A percentile compares a stretch with the other conserved stretches of the same genome.
phyloP scores from a whole-genome alignment of 768 basidiomycete genomes.

The Tylopilus sp. region DNA sequence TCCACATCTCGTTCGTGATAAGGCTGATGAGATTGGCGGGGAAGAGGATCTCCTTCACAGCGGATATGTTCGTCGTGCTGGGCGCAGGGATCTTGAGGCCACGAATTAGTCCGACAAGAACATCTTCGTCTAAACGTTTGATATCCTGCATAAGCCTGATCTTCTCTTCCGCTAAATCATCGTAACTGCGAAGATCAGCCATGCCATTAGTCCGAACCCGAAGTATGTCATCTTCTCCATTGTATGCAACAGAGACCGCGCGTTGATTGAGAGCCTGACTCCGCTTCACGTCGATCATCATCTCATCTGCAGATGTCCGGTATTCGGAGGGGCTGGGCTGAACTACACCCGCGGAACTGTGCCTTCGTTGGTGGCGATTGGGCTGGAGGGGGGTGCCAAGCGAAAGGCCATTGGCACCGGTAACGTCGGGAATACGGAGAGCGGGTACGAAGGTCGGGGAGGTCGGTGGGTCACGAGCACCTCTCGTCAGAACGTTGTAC shows the following conservation, averaged over 20 bases:
- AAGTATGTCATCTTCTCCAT: slow-evolving; percentile 72
- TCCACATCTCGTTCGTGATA: slow-evolving; percentile 99
- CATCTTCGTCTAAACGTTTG: slow-evolving; percentile 89
- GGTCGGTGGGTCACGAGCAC: slow-evolving; percentile 66
- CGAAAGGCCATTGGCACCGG: slow-evolving; percentile 40
- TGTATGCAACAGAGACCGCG: slow-evolving; percentile 85
- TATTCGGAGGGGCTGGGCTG: slow-evolving; percentile 54
- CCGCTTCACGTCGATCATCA: slow-evolving; percentile 70
- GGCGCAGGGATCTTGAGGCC: slow-evolving; percentile 92
- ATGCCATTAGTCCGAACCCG: slow-evolving; percentile 65
- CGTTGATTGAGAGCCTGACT: slow-evolving; percentile 71
- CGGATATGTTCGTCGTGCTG: slow-evolving; percentile 85
- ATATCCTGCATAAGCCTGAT: slow-evolving; percentile 89
- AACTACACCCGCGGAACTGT: slow-evolving; percentile 83
- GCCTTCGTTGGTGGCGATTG: slow-evolving; percentile 73
- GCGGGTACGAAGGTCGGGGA: slow-evolving; percentile 87
- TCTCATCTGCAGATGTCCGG: slow-evolving; percentile 74
- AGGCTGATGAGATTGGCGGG: slow-evolving; percentile 97
- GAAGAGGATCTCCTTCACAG: slow-evolving; percentile 96
- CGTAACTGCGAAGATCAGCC: slow-evolving; percentile 68
- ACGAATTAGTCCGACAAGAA: slow-evolving; percentile 84
- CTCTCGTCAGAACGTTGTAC: slow-evolving; percentile 79
- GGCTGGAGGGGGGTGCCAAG: slow-evolving; percentile 34
- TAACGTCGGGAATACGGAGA: slow-evolving; percentile 53
- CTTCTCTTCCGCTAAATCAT: slow-evolving; percentile 94